Conservation (phyloP, 176 grass and related monocot species). For the Tillandsia fasciculata region DNA sequence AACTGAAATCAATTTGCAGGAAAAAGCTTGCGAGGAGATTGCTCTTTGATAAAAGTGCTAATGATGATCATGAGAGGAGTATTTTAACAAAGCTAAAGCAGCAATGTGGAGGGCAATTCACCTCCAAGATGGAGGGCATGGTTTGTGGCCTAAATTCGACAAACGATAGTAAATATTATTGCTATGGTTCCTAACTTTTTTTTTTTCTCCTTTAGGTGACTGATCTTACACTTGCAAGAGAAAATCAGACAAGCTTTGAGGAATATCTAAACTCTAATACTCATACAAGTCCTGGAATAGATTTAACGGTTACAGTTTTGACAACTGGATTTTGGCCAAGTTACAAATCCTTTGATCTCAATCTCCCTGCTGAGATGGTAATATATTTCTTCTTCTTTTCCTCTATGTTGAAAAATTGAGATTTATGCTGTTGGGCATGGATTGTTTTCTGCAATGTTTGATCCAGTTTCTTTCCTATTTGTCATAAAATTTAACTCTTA, state of each 20-base stretch:
- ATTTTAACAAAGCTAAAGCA: conserved; percentile 78
- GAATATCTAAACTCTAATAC: conserved; percentile 46
- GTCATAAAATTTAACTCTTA: too few relatives aligned
- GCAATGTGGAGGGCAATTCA: conserved; percentile 80
- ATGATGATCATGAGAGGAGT: conserved; percentile 67
- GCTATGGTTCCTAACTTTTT: neutral
- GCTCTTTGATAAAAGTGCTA: conserved; percentile 47
- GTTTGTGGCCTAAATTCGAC: conserved; percentile 40
- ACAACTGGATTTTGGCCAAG: conserved; percentile 99
- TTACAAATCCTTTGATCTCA: conserved; percentile 95
- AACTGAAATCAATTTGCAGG: conserved; percentile 36
- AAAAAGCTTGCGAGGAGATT: conserved; percentile 84
- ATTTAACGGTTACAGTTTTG: conserved; percentile 80
- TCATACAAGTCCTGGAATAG: conserved; percentile 64
- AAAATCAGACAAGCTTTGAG: conserved; percentile 77
- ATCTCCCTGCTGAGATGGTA: conserved; percentile 98
- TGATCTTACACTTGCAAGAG: conserved; percentile 70
- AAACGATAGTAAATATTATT: too few relatives aligned
- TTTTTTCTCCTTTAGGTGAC: conserved; percentile 36
- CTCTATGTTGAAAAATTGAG: too few relatives aligned
- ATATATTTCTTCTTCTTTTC: neutral
- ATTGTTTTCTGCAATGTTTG: too few relatives aligned
- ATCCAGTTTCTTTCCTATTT: too few relatives aligned
- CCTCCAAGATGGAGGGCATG: conserved; percentile 84
- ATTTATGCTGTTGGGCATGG: too few relatives aligned